phyloP scores from a whole-genome alignment of 2,329 filamentous ascomycete genomes.

The Xylaria sp. region DNA sequence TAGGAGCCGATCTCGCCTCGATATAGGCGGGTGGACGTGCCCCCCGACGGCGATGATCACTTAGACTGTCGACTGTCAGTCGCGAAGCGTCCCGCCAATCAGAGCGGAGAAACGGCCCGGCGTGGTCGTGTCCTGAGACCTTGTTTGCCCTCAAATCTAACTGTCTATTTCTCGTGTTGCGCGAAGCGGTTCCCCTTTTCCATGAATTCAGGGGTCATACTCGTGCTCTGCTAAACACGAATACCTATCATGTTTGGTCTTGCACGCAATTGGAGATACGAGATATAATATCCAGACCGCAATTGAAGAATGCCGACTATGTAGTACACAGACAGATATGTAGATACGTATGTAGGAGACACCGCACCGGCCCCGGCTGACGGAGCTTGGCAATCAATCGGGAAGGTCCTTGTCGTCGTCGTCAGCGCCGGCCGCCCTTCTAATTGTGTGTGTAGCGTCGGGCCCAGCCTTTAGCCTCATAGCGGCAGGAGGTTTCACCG shows the following conservation, averaged over 20 bases:
- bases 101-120: conserved; percentile 12
- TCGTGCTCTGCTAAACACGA: neutral
- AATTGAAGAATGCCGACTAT: neutral
- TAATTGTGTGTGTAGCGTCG: conserved; percentile 12
- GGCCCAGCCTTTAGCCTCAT: conserved; percentile 1
- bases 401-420: conserved; percentile 32
- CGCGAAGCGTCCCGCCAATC: conserved; percentile 19
- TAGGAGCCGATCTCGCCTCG: conserved; percentile 8
- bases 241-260: neutral
- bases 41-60: conserved; percentile 25
- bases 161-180: neutral
- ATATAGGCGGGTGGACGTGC: conserved; percentile 37
- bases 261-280: neutral
- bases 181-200: neutral
- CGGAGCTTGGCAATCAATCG: conserved; percentile 23
- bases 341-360: neutral
- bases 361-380: conserved; percentile 8
- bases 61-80: neutral
- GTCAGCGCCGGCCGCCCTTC: conserved; percentile 20
- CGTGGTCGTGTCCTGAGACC: conserved; percentile 13
- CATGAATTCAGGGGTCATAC: conserved; percentile 1
- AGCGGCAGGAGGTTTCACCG: conserved; percentile 18
- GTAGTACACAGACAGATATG: neutral
- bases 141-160: neutral
- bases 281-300: neutral